Percentiles rank a stretch among this genome's conserved stretches.
Conservation (phyloP, 1,284 basidiomycete genomes). For the Ustilago sp. region DNA sequence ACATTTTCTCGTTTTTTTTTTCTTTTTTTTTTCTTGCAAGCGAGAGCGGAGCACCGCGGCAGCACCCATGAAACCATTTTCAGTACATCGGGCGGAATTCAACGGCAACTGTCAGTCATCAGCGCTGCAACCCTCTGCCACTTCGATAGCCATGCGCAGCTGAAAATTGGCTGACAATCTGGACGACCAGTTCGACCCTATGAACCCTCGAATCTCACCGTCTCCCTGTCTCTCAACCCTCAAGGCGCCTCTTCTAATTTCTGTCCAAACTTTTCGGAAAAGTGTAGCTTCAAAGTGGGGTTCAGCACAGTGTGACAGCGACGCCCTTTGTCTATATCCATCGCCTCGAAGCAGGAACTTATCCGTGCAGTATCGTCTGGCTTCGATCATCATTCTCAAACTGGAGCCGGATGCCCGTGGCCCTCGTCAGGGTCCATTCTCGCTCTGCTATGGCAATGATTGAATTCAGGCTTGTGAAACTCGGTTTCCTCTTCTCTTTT, state of each 20-base stretch:
- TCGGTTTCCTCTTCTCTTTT: conserved; percentile 1
- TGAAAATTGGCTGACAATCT: not conserved
- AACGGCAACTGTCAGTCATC: conserved; percentile 3
- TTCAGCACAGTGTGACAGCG: not conserved
- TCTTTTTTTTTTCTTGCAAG: not conserved
- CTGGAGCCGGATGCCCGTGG: conserved; percentile 1
- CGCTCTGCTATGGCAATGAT: not conserved
- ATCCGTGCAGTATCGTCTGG: not conserved
- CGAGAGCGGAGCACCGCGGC: conserved; percentile 27
- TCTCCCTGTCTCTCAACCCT: not conserved
- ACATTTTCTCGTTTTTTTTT: not conserved
- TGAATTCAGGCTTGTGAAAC: conserved; percentile 7
- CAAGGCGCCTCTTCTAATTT: not conserved
- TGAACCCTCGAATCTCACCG: conserved; percentile 4
- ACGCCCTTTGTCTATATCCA: not conserved
- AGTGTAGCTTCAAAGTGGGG: not conserved
- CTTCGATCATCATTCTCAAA: not conserved
- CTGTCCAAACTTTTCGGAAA: not conserved
- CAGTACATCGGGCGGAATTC: conserved; percentile 9
- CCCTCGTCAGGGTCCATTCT: conserved; percentile 1
- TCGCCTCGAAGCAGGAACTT: conserved; percentile 12
- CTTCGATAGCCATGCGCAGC: not conserved
- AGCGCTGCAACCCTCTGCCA: not conserved
- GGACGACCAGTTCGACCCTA: not conserved
- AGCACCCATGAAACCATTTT: conserved; percentile 6